These are phyloP conservation scores for Mycoemilia scoparia DNA, from an alignment of 192 early-diverging fungal genomes.

Conservation along the genomic window DNA sequence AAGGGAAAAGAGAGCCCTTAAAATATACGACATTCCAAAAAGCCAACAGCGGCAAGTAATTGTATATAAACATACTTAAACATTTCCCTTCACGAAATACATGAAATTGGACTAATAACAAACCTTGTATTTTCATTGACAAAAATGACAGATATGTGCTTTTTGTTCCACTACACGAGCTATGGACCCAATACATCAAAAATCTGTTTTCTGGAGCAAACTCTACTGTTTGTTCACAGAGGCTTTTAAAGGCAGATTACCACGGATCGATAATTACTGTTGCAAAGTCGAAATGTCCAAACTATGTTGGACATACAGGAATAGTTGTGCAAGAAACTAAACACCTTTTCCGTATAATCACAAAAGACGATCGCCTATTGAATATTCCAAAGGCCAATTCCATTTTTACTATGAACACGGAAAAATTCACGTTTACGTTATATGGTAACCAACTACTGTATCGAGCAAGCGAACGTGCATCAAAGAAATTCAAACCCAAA, in stretches of 20 bases:
- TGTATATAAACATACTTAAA: not conserved
- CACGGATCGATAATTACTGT: conserved; percentile 70
- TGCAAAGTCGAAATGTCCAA: conserved; percentile 52
- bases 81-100: not conserved
- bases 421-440: conserved; percentile 22
- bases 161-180: conserved; percentile 49
- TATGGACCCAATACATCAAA: conserved; percentile 65
- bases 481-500: conserved; percentile 32
- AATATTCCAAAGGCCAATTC: conserved; percentile 53
- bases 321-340: conserved; percentile 82
- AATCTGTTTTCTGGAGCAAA: conserved; percentile 39
- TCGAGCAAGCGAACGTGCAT: conserved; percentile 49
- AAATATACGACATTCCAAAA: conserved; percentile 45
- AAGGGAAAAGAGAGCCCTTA: conserved; percentile 32
- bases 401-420: conserved; percentile 28
- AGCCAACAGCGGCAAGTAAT: conserved; percentile 6
- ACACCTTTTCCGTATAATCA: conserved; percentile 65
- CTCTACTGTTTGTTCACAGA: conserved; percentile 14
- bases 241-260: conserved; percentile 56
- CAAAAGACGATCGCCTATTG: conserved; percentile 36
- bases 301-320: conserved; percentile 54
- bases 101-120: no score
- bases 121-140: not conserved
- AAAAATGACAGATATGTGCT: conserved; percentile 26
- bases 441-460: conserved; percentile 64